These are phyloP conservation scores for Alternaria sp. DNA, from an alignment of 2,329 filamentous ascomycete species.

Conservation along the genomic window DNA sequence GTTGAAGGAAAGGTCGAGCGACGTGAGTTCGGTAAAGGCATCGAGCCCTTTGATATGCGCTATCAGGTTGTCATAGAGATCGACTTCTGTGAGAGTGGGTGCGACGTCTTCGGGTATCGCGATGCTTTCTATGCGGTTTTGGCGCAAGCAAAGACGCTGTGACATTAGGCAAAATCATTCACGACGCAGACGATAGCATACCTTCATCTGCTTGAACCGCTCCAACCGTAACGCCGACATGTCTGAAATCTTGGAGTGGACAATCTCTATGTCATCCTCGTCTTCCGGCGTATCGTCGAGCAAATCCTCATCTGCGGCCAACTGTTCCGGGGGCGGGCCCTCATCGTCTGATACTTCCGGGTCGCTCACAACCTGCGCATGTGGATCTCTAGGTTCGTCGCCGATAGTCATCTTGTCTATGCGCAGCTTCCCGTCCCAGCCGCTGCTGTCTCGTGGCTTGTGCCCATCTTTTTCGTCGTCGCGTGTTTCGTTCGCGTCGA, in stretches of 20 bases:
- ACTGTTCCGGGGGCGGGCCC: constrained; percentile 46
- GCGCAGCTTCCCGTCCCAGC: constrained; percentile 86
- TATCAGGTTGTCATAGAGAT: constrained; percentile 97
- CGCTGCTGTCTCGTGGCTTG: constrained; percentile 56
- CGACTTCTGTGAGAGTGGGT: constrained; percentile 78
- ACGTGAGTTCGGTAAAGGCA: constrained; percentile 75
- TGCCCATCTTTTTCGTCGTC: constrained; percentile 38
- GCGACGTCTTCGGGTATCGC: constrained; percentile 75
- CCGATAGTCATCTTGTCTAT: constrained; percentile 70
- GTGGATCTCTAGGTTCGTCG: constrained; percentile 56
- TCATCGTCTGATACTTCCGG: constrained; percentile 81
- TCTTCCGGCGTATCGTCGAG: constrained; percentile 66
- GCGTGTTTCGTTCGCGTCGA: constrained; percentile 25
- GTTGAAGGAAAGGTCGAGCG: constrained; percentile 94
- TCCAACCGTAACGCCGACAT: constrained; percentile 82
- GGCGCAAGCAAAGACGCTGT: constrained; percentile 83
- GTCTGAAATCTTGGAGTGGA: constrained; percentile 85
- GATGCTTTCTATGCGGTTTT: constrained; percentile 87
- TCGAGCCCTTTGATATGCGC: constrained; percentile 86
- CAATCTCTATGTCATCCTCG: constrained; percentile 75
- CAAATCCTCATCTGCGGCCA: constrained; percentile 59
- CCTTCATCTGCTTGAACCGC: constrained; percentile 78
- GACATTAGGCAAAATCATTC: constrained; percentile 17
- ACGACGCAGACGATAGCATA: constrained; percentile 34
- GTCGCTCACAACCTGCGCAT: constrained; percentile 74